phyloP scores from a whole-genome alignment of 371 early-diverging fungal genomes.

The Batkoa obscura region DNA sequence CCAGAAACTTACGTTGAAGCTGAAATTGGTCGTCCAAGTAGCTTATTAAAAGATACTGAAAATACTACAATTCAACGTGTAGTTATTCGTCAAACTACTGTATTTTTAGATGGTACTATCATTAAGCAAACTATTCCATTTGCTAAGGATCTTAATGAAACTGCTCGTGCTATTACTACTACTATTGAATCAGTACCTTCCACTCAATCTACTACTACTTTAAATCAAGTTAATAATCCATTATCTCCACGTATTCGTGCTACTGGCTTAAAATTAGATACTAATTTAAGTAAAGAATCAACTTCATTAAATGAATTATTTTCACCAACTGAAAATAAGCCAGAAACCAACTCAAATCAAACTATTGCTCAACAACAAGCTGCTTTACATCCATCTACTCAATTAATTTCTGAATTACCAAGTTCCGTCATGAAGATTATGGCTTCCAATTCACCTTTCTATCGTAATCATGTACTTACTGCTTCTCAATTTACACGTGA shows the following conservation, averaged over 20 bases:
- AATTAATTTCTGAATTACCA: conserved; percentile 20
- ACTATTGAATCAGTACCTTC: not conserved
- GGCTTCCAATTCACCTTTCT: conserved; percentile 61
- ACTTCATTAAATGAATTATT: conserved; percentile 7
- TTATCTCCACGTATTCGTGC: conserved; percentile 5
- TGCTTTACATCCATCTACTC: not conserved
- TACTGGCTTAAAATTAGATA: conserved; percentile 7
- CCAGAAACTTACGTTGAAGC: conserved; percentile 78
- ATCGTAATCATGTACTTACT: conserved; percentile 70
- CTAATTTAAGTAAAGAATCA: not conserved
- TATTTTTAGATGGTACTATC: conserved; percentile 68
- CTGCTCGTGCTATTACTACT: conserved; percentile 10
- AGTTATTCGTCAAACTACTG: conserved; percentile 57
- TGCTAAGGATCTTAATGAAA: conserved; percentile 21
- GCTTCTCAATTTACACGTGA: conserved; percentile 77
- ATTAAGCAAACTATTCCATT: conserved; percentile 12
- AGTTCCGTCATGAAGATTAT: conserved; percentile 43
- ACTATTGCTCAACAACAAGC: too few relatives aligned
- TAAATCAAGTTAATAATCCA: not conserved
- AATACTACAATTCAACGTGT: conserved; percentile 61
- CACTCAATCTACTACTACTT: not conserved
- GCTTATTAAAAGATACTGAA: conserved; percentile 13
- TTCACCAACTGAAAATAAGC: conserved; percentile 9
- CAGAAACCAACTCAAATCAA: too few relatives aligned
- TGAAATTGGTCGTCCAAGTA: conserved; percentile 34